Conservation (phyloP, 176 grass and related monocot genomes). For the Chrysopogon serrulatus region DNA sequence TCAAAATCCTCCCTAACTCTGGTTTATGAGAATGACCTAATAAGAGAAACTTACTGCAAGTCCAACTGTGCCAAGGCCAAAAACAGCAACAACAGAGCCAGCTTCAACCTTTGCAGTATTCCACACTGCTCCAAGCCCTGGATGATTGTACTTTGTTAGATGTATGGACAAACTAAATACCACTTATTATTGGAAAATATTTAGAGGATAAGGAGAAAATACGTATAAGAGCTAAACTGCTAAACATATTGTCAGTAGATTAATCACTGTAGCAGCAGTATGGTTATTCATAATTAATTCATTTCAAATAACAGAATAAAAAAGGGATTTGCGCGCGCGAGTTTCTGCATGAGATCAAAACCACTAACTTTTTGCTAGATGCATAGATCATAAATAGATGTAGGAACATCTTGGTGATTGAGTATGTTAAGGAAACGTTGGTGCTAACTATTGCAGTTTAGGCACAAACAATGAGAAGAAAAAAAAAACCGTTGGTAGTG, state of each 20-base stretch:
- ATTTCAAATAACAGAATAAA: neutral
- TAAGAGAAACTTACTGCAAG: conserved; percentile 74
- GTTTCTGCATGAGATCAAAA: neutral
- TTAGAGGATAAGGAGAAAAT: neutral
- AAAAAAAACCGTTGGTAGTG: neutral
- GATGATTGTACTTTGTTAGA: conserved; percentile 12
- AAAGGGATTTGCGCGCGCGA: neutral
- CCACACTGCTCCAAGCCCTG: conserved; percentile 98
- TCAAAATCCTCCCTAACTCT: neutral
- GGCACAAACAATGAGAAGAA: neutral
- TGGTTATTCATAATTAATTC: neutral
- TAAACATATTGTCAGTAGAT: neutral
- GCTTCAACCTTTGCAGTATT: conserved; percentile 97
- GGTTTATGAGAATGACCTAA: neutral
- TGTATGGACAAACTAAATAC: neutral
- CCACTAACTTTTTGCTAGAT: neutral
- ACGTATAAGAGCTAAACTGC: neutral
- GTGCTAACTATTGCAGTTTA: neutral
- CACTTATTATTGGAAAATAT: neutral
- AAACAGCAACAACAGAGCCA: conserved; percentile 85
- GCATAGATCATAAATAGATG: neutral
- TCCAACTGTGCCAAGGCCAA: conserved; percentile 95
- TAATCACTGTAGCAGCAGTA: neutral
- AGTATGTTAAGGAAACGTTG: neutral
- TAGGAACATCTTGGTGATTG: neutral